Conservation (phyloP, 2,329 filamentous ascomycete species). For the Fusarium sp. region DNA sequence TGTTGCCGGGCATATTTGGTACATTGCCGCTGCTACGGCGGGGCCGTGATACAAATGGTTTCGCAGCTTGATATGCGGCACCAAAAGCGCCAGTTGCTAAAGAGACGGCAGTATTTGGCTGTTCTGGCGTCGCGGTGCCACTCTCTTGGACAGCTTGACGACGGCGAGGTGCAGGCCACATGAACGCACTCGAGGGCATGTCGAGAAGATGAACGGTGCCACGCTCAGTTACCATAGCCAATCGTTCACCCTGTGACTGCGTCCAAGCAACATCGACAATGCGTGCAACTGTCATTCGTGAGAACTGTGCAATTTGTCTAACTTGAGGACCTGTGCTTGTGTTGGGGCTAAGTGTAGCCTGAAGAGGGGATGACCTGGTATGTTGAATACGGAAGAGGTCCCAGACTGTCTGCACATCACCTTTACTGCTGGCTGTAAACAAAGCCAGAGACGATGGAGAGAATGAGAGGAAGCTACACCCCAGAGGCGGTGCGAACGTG, state of each 20-base stretch:
- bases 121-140: slow-evolving; percentile 61
- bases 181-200: slow-evolving; percentile 82
- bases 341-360: slow-evolving; percentile 60
- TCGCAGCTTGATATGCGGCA: slow-evolving; percentile 76
- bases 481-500: slow-evolving; percentile 77
- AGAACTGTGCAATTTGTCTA: slow-evolving; percentile 87
- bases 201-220: slow-evolving; percentile 96
- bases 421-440: slow-evolving; percentile 84
- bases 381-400: slow-evolving; percentile 76
- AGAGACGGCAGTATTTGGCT: slow-evolving; percentile 68
- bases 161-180: slow-evolving; percentile 82
- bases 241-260: slow-evolving; percentile 79
- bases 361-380: slow-evolving; percentile 70
- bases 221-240: slow-evolving; percentile 91
- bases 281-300: slow-evolving; percentile 89
- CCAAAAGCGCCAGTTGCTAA: slow-evolving; percentile 78
- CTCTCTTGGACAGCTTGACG: slow-evolving; percentile 59
- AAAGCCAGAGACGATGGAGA: slow-evolving; percentile 78
- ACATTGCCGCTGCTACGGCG: slow-evolving; percentile 61
- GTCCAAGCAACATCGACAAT: slow-evolving; percentile 94
- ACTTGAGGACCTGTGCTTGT: slow-evolving; percentile 68
- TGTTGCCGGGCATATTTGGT: slow-evolving; percentile 53
- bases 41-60: slow-evolving; percentile 67
- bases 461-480: slow-evolving; percentile 85
- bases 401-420: slow-evolving; percentile 87